Evolutionary conservation across 495 filamentous ascomycete genomes (phyloP), one percentile per base, ranked within the genome.

Genomic region (Aspergillus affinis): DNA sequence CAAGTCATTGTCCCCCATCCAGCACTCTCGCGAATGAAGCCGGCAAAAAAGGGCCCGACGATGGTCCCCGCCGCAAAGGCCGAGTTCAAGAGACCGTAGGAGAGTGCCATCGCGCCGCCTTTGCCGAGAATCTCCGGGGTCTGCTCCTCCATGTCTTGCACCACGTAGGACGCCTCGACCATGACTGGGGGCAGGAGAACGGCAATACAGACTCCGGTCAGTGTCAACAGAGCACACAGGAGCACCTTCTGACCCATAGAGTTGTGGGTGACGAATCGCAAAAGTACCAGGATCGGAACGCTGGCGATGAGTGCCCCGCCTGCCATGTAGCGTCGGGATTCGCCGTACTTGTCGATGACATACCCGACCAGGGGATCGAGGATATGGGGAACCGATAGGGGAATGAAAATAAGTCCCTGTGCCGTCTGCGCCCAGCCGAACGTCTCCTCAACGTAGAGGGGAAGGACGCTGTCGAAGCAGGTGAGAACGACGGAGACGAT

Each of bases 391-490:
- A 90, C 61, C 53, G 88, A 84, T 17, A 91, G 23, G 3, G 88
- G 79, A 0, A 93, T 78, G 71, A 93, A 93, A 26, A 91, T 77
- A 0, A 94, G 75, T 4, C 90, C 91, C n/a, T 88, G 88, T 9
- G 84, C 88, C 0, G 80, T 84, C 9, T 90, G 84, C 44, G 80
- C 73, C 87, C 88, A 94, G 58, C 73, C 62, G 58, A 93, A 93
- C 0, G 78, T 84, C 0, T 80, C 69, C 50, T 83, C 72, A 4
- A 90, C 86, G 61, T 84, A 87, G 2, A 93, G 72, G 2, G 91
- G 87, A 2, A 94, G 72, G 1, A 84, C 78, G 20, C 80, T 77
- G 68, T 88, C 86, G 62, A 88, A 84, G 0, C 72, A 74, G n/a
- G 70, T 69, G 26, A 78, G n/a, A 4, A 74, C 54, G 6, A 73